Conservation (phyloP, 805 yeast genomes). For the Myxozyma lipomycoides region DNA sequence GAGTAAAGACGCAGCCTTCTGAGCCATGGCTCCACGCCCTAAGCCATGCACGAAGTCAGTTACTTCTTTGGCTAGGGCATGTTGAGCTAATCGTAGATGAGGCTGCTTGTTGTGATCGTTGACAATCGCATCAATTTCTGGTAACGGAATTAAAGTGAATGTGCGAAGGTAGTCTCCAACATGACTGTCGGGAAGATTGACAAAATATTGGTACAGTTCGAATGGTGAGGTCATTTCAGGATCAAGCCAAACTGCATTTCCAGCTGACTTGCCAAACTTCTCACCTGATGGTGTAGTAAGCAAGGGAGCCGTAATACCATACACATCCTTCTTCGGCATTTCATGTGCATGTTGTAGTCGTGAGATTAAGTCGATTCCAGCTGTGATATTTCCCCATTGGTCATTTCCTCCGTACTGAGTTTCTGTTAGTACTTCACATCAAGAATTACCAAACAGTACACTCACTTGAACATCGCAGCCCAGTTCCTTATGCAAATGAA, state of each 20-base stretch:
- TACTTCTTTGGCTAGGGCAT: slow-evolving; percentile 73
- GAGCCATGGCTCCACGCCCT: slow-evolving; percentile 67
- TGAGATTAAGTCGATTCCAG: slow-evolving; percentile 84
- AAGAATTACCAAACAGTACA: neutral
- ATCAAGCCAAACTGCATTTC: slow-evolving; percentile 89
- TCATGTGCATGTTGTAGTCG: slow-evolving; percentile 42
- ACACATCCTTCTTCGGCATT: slow-evolving; percentile 39
- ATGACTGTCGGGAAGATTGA: slow-evolving; percentile 73
- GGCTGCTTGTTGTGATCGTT: slow-evolving; percentile 54
- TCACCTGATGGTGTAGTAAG: slow-evolving; percentile 85
- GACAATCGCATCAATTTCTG: slow-evolving; percentile 54
- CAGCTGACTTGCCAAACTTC: slow-evolving; percentile 95
- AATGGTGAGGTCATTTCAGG: slow-evolving; percentile 69
- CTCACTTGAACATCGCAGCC: slow-evolving; percentile 61
- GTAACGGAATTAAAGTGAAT: slow-evolving; percentile 72
- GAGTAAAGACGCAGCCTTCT: slow-evolving; percentile 60
- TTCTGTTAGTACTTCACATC: neutral
- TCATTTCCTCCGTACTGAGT: slow-evolving; percentile 75
- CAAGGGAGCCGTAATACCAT: slow-evolving; percentile 85
- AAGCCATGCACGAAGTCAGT: slow-evolving; percentile 84
- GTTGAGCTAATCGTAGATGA: slow-evolving; percentile 68
- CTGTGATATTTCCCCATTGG: slow-evolving; percentile 97
- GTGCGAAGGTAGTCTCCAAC: slow-evolving; percentile 63
- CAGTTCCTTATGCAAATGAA: slow-evolving; percentile 61
- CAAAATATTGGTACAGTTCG: slow-evolving; percentile 76